These are phyloP conservation scores for Candida nitratophila DNA, from an alignment of 805 yeast genomes.

Conservation along the genomic window DNA sequence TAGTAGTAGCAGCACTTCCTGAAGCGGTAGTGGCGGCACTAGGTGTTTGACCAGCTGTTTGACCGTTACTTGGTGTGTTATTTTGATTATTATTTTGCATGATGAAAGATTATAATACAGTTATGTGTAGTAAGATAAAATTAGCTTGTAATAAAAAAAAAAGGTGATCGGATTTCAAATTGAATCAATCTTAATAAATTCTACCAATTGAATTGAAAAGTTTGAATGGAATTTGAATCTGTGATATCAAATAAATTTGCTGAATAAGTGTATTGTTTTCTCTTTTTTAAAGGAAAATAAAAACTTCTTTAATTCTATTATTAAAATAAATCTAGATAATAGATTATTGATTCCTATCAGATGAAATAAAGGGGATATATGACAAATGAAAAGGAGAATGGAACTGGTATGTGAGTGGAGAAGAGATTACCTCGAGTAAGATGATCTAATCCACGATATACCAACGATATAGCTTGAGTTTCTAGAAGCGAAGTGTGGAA, in stretches of 20 bases:
- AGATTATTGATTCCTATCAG: neutral
- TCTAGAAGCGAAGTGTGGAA: neutral
- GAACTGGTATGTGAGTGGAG: neutral
- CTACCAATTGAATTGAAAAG: no score
- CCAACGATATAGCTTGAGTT: neutral
- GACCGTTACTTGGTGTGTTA: neutral
- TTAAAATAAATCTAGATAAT: neutral
- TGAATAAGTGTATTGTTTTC: no score
- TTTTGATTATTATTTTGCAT: constrained; percentile 3
- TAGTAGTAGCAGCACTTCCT: no score
- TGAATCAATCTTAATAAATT: no score
- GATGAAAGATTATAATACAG: neutral
- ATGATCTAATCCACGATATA: constrained; percentile 1
- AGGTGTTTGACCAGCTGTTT: no score
- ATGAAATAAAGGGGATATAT: neutral
- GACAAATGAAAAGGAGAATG: neutral
- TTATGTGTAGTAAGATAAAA: neutral
- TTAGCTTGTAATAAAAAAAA: no score
- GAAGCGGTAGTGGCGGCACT: no score
- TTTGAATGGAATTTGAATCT: no score
- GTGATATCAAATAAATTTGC: no score
- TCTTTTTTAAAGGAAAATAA: neutral
- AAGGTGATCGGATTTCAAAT: no score
- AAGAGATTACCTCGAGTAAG: neutral
- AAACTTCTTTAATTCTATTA: neutral